These are phyloP conservation scores for Spathaspora boniae DNA, from an alignment of 805 yeast species.

Conservation along the genomic window DNA sequence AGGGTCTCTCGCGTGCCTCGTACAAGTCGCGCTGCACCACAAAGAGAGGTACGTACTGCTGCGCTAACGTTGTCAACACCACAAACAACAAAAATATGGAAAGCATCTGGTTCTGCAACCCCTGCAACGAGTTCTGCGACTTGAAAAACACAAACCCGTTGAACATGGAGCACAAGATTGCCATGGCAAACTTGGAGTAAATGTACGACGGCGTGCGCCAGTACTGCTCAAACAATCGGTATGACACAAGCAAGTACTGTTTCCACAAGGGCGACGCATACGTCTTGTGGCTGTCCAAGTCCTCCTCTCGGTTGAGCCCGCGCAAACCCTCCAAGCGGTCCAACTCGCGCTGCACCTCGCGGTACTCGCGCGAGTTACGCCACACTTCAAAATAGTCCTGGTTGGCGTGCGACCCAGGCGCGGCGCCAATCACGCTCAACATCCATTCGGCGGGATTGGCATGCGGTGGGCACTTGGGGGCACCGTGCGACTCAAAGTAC, in stretches of 20 bases:
- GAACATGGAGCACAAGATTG: slow-evolving; percentile 7
- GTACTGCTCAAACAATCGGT: slow-evolving; percentile 15
- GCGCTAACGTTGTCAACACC: slow-evolving; percentile 52
- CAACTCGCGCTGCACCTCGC: slow-evolving; percentile 57
- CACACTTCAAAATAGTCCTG: slow-evolving; percentile 72
- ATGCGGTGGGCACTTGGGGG: slow-evolving; percentile 34
- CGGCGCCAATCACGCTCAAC: slow-evolving; percentile 79
- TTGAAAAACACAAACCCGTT: slow-evolving; percentile 31
- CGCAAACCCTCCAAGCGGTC: slow-evolving; percentile 13
- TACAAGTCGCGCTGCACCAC: slow-evolving; percentile 61
- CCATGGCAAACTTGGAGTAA: slow-evolving; percentile 45
- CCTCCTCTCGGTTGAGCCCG: slow-evolving; percentile 47
- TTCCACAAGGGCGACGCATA: slow-evolving; percentile 26
- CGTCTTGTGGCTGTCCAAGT: slow-evolving; percentile 17
- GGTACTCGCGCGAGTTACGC: slow-evolving; percentile 61
- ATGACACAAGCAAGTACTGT: slow-evolving; percentile 28
- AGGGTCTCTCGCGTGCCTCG: slow-evolving; percentile 71
- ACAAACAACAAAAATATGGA: slow-evolving; percentile 66
- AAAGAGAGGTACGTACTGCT: slow-evolving; percentile 57
- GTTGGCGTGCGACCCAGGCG: slow-evolving; percentile 67
- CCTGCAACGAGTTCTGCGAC: slow-evolving; percentile 33
- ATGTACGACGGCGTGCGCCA: slow-evolving; percentile 65
- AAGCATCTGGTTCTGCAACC: slow-evolving; percentile 66
- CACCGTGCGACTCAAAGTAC: slow-evolving; percentile 69
- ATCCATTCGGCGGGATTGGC: slow-evolving; percentile 71